Evolutionary conservation across 139 green algal genomes (phyloP).

Genomic region (Axilococcus clingmanii): DNA sequence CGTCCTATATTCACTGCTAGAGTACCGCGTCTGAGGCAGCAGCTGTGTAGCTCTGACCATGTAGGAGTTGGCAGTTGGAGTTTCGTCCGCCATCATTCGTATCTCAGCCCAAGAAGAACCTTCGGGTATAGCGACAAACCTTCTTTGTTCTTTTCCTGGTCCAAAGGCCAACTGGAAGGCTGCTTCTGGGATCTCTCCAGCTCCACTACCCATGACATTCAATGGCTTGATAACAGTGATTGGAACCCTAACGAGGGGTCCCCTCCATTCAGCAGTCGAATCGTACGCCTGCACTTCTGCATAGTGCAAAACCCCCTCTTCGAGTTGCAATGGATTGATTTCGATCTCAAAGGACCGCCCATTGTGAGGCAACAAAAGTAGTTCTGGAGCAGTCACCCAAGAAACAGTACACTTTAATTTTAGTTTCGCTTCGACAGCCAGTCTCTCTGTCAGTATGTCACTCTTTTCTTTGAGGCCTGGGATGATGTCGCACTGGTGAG

Average conservation of each 20-base stretch:
- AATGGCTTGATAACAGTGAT: constrained; percentile 62
- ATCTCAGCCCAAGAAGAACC: constrained; percentile 79
- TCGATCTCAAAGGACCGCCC: constrained; percentile 55
- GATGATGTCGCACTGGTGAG: constrained; percentile 43
- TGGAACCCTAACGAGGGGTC: constrained; percentile 70
- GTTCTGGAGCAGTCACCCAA: constrained; percentile 58
- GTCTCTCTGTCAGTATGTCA: constrained; percentile 23
- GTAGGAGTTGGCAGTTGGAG: constrained; percentile 27
- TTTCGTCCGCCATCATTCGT: constrained; percentile 27
- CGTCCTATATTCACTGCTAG: constrained; percentile 41
- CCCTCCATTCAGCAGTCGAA: constrained; percentile 38
- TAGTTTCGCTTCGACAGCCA: constrained; percentile 43
- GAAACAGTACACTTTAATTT: constrained; percentile 23
- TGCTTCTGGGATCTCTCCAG: not conserved
- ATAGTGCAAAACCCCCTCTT: constrained; percentile 70
- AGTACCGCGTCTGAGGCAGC: constrained; percentile 49
- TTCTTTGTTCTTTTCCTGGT: constrained; percentile 38
- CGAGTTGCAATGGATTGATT: constrained; percentile 52
- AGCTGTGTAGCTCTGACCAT: constrained; percentile 52
- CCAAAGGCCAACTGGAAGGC: constrained; percentile 12
- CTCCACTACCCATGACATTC: not conserved
- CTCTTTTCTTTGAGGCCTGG: constrained; percentile 61
- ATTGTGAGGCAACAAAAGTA: constrained; percentile 64
- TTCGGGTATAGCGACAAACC: constrained; percentile 64
- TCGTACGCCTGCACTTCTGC: constrained; percentile 58